phyloP scores from a whole-genome alignment of 192 early-diverging fungal genomes.

The Backusella tuberculispora region DNA sequence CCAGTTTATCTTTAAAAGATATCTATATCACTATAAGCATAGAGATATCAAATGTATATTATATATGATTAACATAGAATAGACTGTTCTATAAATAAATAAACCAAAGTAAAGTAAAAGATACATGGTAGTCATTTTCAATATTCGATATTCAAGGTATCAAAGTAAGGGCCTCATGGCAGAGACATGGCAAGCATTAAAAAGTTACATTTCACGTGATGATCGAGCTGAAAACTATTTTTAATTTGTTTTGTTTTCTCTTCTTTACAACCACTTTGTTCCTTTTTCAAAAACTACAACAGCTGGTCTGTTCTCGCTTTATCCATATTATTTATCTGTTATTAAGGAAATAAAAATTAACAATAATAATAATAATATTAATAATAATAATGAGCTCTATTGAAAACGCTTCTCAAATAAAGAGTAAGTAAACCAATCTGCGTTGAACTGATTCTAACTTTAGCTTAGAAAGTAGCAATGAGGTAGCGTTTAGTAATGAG shows the following conservation, averaged over 20 bases:
- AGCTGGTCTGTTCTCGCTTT: not conserved
- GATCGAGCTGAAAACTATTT: not conserved
- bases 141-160: not conserved
- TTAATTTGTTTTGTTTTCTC: not conserved
- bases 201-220: not conserved
- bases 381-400: not conserved
- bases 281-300: not conserved
- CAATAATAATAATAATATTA: not conserved
- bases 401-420: not conserved
- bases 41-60: no score
- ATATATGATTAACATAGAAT: no score
- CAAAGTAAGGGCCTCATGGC: not conserved
- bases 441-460: not conserved
- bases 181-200: not conserved
- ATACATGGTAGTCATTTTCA: not conserved
- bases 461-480: not conserved
- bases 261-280: not conserved
- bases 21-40: no score
- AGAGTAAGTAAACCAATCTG: not conserved
- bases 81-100: no score
- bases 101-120: no score
- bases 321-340: not conserved
- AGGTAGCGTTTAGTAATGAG: slow-evolving; percentile 3
- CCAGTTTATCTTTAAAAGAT: no score
- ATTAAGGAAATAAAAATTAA: not conserved